A percentile compares a stretch with the other conserved stretches of the same genome.
These are phyloP conservation scores for Aspergillus hancockii DNA, from an alignment of 495 filamentous ascomycete species.

Conservation along the genomic window DNA sequence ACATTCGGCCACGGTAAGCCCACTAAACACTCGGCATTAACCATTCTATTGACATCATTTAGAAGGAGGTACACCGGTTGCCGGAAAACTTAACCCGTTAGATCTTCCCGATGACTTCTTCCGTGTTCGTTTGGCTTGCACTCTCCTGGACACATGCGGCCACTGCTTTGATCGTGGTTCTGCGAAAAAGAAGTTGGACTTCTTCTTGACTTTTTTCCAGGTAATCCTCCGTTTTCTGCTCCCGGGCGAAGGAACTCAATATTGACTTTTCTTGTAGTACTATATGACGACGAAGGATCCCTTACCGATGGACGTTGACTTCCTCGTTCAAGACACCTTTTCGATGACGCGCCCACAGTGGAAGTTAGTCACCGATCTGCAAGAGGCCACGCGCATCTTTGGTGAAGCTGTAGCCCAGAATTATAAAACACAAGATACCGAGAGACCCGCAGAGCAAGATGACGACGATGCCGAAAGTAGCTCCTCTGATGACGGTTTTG, in stretches of 20 bases:
- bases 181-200: constrained; percentile 95
- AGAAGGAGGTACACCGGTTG: constrained; percentile 77
- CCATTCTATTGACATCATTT: constrained; percentile 11
- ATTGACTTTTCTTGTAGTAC: constrained; percentile 57
- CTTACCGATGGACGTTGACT: constrained; percentile 96
- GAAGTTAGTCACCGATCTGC: constrained; percentile 76
- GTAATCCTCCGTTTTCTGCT: constrained; percentile 27
- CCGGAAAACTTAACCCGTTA: constrained; percentile 69
- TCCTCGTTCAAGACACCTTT: constrained; percentile 92
- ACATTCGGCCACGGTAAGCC: constrained; percentile 82
- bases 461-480: constrained; percentile 61
- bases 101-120: constrained; percentile 96
- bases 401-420: constrained; percentile 85
- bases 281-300: constrained; percentile 94
- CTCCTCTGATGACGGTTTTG: constrained; percentile 64
- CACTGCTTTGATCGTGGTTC: constrained; percentile 93
- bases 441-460: constrained; percentile 65
- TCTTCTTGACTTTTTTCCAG: constrained; percentile 96
- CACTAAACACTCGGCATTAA: neutral
- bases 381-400: constrained; percentile 84
- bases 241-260: constrained; percentile 1
- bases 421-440: constrained; percentile 73
- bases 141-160: constrained; percentile 90
- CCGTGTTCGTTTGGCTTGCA: constrained; percentile 85
- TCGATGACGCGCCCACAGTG: constrained; percentile 82